Evolutionary conservation across 1,284 basidiomycete species (phyloP).

Genomic region (Violaceomyces palustris): DNA sequence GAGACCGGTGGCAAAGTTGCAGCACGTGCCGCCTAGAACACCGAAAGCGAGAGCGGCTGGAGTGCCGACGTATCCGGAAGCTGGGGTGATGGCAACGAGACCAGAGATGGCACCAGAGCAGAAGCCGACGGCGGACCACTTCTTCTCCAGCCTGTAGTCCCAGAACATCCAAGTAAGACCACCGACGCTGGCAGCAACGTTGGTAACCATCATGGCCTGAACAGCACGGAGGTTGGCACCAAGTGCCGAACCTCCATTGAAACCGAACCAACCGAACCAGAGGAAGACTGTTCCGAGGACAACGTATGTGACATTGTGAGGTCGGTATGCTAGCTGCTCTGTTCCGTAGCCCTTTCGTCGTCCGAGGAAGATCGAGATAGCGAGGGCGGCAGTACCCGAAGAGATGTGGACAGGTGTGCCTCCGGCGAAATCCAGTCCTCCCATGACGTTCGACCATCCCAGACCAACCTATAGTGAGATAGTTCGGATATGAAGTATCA

Average conservation of each 20-base stretch:
- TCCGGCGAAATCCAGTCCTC: conserved; percentile 55
- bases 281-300: conserved; percentile 55
- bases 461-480: conserved; percentile 7
- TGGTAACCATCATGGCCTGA: conserved; percentile 55
- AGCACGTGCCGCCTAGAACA: conserved; percentile 72
- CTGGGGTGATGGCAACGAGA: conserved; percentile 71
- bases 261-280: conserved; percentile 54
- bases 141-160: conserved; percentile 55
- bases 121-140: conserved; percentile 70
- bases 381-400: conserved; percentile 52
- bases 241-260: conserved; percentile 53
- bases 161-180: conserved; percentile 55
- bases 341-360: conserved; percentile 55
- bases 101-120: conserved; percentile 23
- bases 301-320: conserved; percentile 54
- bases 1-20: conserved; percentile 91
- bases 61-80: conserved; percentile 57
- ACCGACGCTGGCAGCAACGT: conserved; percentile 69
- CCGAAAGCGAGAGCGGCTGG: conserved; percentile 54
- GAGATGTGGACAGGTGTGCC: conserved; percentile 55
- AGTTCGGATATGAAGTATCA: not conserved
- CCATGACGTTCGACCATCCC: conserved; percentile 49
- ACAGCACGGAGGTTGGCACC: conserved; percentile 55
- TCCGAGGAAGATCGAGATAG: conserved; percentile 53
- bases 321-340: conserved; percentile 53